phyloP scores from a whole-genome alignment of 2,329 filamentous ascomycete species.

The Chaetomiaceae sp. region DNA sequence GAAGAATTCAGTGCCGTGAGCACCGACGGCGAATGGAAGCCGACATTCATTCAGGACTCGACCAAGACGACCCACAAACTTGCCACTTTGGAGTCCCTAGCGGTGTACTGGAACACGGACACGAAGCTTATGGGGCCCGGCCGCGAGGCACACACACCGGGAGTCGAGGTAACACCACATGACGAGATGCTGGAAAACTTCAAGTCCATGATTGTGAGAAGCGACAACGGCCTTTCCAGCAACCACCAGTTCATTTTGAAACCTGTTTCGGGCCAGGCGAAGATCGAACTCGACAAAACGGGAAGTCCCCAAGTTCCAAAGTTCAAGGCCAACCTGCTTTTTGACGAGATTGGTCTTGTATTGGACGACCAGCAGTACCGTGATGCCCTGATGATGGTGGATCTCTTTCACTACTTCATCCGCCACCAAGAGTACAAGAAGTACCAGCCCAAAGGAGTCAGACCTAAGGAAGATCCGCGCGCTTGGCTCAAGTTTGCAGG shows the following conservation, averaged over 20 bases:
- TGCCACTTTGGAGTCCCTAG: constrained; percentile 81
- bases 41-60: constrained; percentile 90
- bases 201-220: constrained; percentile 71
- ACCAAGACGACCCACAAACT: constrained; percentile 85
- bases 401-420: constrained; percentile 97
- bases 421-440: constrained; percentile 97
- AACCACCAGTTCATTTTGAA: constrained; percentile 92
- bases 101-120: constrained; percentile 98
- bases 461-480: constrained; percentile 81
- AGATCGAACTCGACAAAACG: constrained; percentile 91
- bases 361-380: constrained; percentile 97
- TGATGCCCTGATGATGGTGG: constrained; percentile 95
- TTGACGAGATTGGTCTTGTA: constrained; percentile 97
- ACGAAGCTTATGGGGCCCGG: constrained; percentile 77
- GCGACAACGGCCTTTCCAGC: constrained; percentile 45
- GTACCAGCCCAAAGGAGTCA: constrained; percentile 74
- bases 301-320: constrained; percentile 74
- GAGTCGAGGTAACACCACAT: constrained; percentile 61
- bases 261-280: constrained; percentile 91
- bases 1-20: constrained; percentile 97
- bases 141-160: constrained; percentile 61
- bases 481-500: constrained; percentile 93
- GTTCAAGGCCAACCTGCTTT: constrained; percentile 84
- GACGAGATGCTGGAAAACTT: constrained; percentile 74
- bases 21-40: constrained; percentile 91